Conservation (phyloP, 208 protist genomes). For the Phytomonas francai region DNA sequence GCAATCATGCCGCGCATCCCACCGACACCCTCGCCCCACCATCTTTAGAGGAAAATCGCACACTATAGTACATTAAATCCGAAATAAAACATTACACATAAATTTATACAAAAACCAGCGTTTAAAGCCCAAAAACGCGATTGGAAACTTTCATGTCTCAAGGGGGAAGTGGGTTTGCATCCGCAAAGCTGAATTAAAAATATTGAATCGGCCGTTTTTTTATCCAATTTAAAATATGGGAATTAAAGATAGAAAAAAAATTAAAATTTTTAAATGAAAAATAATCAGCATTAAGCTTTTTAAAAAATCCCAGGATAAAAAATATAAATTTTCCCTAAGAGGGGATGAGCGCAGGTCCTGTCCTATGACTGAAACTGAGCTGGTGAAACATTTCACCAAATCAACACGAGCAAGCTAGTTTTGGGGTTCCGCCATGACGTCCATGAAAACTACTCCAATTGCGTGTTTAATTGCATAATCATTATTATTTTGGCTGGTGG, state of each 20-base stretch:
- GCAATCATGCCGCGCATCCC: too few relatives aligned
- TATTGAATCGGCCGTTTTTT: constrained; percentile 8
- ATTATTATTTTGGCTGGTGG: too few relatives aligned
- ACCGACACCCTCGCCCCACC: too few relatives aligned
- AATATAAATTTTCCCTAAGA: constrained; percentile 3
- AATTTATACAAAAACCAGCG: too few relatives aligned
- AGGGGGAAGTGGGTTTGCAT: background rate
- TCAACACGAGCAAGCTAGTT: constrained; percentile 1
- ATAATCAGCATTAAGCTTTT: constrained; percentile 4
- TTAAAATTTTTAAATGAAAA: background rate
- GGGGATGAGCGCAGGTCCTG: background rate
- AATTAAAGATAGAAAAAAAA: background rate
- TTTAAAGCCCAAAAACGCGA: too few relatives aligned
- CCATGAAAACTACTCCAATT: too few relatives aligned
- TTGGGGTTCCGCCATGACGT: background rate
- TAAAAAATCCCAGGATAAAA: too few relatives aligned
- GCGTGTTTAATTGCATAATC: too few relatives aligned
- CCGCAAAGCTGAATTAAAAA: background rate
- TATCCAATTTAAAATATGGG: constrained; percentile 8
- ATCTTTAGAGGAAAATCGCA: too few relatives aligned
- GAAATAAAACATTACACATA: too few relatives aligned
- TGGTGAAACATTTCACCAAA: background rate
- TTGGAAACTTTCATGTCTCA: background rate
- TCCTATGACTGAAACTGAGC: background rate
- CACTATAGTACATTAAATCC: too few relatives aligned